Percentiles rank a stretch among this genome's conserved stretches.
Evolutionary conservation across 2,329 filamentous ascomycete species (phyloP).

Genomic region (Monosporascus sp.): DNA sequence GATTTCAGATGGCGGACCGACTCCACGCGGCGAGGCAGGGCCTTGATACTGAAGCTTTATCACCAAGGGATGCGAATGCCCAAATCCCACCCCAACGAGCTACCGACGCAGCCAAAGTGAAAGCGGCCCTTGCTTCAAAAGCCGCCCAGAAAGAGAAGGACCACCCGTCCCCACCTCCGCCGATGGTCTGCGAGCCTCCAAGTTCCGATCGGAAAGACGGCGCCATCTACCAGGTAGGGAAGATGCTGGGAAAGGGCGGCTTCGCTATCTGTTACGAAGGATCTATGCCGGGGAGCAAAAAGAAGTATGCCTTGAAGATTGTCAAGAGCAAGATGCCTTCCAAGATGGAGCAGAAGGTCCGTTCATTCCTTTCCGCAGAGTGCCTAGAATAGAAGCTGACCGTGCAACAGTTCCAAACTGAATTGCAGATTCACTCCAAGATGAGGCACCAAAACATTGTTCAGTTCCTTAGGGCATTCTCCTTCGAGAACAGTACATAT

Average conservation of each 20-base stretch:
- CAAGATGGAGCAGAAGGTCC: slow-evolving; percentile 80
- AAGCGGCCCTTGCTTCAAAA: slow-evolving; percentile 36
- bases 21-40: slow-evolving; percentile 42
- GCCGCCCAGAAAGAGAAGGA: slow-evolving; percentile 52
- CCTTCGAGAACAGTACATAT: slow-evolving; percentile 83
- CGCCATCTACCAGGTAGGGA: slow-evolving; percentile 67
- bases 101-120: slow-evolving; percentile 40
- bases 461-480: slow-evolving; percentile 89
- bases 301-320: slow-evolving; percentile 73
- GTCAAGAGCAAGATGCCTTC: slow-evolving; percentile 77
- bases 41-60: slow-evolving; percentile 58
- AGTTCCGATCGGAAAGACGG: slow-evolving; percentile 66
- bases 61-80: slow-evolving; percentile 60
- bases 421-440: slow-evolving; percentile 97
- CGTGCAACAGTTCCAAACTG: slow-evolving; percentile 61
- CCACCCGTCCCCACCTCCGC: slow-evolving; percentile 59
- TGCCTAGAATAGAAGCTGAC: slow-evolving; percentile 3
- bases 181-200: slow-evolving; percentile 55
- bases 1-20: slow-evolving; percentile 40
- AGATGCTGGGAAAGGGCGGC: slow-evolving; percentile 72
- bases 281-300: slow-evolving; percentile 59
- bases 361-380: slow-evolving; percentile 4
- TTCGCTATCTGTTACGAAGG: slow-evolving; percentile 79
- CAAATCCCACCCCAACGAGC: slow-evolving; percentile 38
- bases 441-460: slow-evolving; percentile 96